phyloP scores from a whole-genome alignment of 805 yeast species.

The Ogataea corticis region DNA sequence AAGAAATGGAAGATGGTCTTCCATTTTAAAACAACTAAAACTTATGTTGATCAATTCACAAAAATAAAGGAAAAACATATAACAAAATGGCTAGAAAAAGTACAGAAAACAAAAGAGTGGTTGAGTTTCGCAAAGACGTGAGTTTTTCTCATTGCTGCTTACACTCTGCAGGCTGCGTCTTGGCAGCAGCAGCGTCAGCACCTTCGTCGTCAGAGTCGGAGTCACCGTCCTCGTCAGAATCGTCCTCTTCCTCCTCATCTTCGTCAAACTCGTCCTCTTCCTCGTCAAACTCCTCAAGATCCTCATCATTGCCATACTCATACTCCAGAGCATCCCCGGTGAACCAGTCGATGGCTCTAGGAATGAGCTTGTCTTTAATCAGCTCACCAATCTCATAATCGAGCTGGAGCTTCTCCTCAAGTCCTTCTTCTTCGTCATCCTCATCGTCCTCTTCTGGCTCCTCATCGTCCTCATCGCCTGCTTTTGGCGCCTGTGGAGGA shows the following conservation, averaged over 20 bases:
- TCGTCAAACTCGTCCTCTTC: slow-evolving; percentile 63
- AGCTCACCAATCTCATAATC: slow-evolving; percentile 97
- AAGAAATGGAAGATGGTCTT: slow-evolving; percentile 6
- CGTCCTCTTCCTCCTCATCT: slow-evolving; percentile 60
- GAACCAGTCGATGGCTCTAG: slow-evolving; percentile 98
- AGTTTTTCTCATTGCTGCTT: slow-evolving; percentile 55
- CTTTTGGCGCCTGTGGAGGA: slow-evolving; percentile 78
- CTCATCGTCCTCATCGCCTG: slow-evolving; percentile 46
- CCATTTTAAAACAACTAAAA: neutral
- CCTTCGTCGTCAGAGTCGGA: slow-evolving; percentile 41
- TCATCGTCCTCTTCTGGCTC: slow-evolving; percentile 47
- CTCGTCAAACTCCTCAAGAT: slow-evolving; percentile 60
- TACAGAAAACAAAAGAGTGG: slow-evolving; percentile 1
- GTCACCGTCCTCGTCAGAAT: slow-evolving; percentile 54
- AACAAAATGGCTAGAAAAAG: neutral
- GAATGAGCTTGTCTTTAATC: slow-evolving; percentile 91
- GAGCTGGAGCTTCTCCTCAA: slow-evolving; percentile 81
- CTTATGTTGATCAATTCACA: neutral
- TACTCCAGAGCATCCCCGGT: slow-evolving; percentile 94
- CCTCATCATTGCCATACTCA: slow-evolving; percentile 53
- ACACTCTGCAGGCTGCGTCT: slow-evolving; percentile 75
- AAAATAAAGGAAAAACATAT: neutral
- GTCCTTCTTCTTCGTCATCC: slow-evolving; percentile 59
- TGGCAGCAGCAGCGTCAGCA: slow-evolving; percentile 37
- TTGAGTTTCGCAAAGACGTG: neutral